These are phyloP conservation scores for Pontederia paniculata DNA, from an alignment of 176 grass and related monocot genomes.

Conservation along the genomic window DNA sequence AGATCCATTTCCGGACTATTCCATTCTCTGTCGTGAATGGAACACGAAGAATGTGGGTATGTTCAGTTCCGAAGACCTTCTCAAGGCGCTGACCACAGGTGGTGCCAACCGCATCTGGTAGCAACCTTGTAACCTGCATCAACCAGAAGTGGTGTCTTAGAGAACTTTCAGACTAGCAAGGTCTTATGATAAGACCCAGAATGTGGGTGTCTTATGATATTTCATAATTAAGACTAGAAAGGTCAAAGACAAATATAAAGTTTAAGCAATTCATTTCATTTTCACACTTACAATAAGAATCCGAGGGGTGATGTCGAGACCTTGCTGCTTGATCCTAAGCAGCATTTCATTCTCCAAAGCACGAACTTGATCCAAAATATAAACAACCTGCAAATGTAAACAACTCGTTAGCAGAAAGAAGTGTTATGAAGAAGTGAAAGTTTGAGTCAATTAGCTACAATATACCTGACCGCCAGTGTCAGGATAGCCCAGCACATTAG, in stretches of 20 bases:
- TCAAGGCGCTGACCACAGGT: constrained; percentile 84
- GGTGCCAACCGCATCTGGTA: constrained; percentile 81
- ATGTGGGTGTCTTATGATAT: too few species aligned
- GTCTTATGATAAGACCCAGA: too few species aligned
- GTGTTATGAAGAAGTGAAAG: not conserved
- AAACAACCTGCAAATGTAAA: constrained; percentile 48
- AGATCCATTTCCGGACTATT: constrained; percentile 91
- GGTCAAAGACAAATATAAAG: too few species aligned
- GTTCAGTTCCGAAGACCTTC: constrained; percentile 84
- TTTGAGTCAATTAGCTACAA: not conserved
- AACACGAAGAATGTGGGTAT: constrained; percentile 81
- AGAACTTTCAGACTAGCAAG: not conserved
- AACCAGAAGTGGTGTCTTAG: constrained; percentile 2
- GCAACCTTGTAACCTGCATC: constrained; percentile 66
- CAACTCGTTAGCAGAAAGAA: constrained; percentile 4
- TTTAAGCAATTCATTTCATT: too few species aligned
- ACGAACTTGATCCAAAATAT: constrained; percentile 95
- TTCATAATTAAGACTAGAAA: too few species aligned
- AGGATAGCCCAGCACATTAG: constrained; percentile 97
- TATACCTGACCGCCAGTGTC: constrained; percentile 95
- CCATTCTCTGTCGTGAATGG: constrained; percentile 67
- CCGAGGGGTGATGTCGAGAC: constrained; percentile 75
- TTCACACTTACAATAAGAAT: constrained; percentile 84
- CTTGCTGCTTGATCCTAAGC: constrained; percentile 85
- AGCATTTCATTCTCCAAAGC: constrained; percentile 94